phyloP scores from a whole-genome alignment of 352 stramenopile genomes.

The Pythium rishiriense region DNA sequence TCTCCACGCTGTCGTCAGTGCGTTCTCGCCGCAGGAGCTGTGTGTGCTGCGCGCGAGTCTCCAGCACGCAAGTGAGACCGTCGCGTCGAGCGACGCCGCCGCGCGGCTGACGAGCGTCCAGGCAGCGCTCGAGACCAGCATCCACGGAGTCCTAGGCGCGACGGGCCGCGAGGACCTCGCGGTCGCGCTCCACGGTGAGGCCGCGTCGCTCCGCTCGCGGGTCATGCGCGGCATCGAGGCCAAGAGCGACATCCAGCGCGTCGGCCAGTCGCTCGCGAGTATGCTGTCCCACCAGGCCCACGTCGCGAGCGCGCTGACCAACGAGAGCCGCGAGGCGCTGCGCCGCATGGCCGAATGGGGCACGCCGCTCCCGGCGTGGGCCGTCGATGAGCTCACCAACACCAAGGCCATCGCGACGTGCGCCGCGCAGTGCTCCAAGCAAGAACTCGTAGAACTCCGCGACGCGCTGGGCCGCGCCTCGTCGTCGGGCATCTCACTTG shows the following conservation, averaged over 20 bases:
- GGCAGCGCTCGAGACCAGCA: neutral
- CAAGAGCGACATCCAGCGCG: conserved; percentile 9
- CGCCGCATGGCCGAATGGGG: conserved; percentile 14
- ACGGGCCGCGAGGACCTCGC: neutral
- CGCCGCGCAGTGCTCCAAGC: conserved; percentile 1
- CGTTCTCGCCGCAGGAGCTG: conserved; percentile 5
- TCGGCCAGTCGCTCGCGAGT: conserved; percentile 6
- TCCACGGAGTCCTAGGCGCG: neutral
- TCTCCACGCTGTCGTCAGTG: neutral
- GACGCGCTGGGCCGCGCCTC: conserved; percentile 23
- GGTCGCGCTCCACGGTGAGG: conserved; percentile 7
- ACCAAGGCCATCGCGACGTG: conserved; percentile 6
- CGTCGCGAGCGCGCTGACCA: neutral
- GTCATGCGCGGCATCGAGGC: conserved; percentile 11
- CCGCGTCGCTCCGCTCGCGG: neutral
- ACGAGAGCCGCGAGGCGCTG: conserved; percentile 12
- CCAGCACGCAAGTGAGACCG: neutral
- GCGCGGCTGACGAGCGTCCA: neutral
- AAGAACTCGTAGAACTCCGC: conserved; percentile 29
- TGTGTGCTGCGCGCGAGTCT: conserved; percentile 9
- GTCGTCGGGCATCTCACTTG: conserved; percentile 20
- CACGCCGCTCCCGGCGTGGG: neutral
- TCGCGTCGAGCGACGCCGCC: conserved; percentile 5
- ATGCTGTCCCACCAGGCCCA: neutral
- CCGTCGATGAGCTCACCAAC: conserved; percentile 1